Evolutionary conservation across 2,329 filamentous ascomycete species (phyloP), one percentile per base, ranked within the genome.

Genomic region (Botryosphaeria agaves): DNA sequence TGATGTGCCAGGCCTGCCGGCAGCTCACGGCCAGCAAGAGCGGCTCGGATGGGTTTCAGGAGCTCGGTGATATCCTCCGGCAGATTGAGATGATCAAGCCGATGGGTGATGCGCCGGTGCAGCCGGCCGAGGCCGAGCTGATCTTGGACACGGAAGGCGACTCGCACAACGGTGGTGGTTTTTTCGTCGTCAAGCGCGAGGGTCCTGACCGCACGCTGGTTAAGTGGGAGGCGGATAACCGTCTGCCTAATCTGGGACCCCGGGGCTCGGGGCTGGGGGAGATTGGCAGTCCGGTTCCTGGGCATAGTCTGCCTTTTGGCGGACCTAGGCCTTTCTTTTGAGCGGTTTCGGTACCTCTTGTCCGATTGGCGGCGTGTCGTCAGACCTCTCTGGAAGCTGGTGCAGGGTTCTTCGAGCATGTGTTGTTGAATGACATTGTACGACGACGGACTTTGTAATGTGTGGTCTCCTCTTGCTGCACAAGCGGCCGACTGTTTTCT

Each of bases 121-220:
- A 39, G 51, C 72, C 61, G 45, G 64, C 62, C 16, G 85, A 94
- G 44, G 64, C 95, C 42, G 64, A 87, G 23, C 73, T 80, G 34
- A 76, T 91, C 34, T 89, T 81, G 50, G 87, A 95, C 44, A 93
- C 87, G 1, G 82, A 93, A 49, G 89, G 89, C 34, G 91, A 78
- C 43, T 49, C 61, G 2, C 72, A 76, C 35, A 95, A 95, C 44
- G 89, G 89, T 27, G 87, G 87, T 26, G 89, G 89, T n/a, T 76
- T 69, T 16, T 91, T 98, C 46, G 72, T 79, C 19, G 64, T 79
- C 38, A 68, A 66, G 36, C 62, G 65, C 23, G 66, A 71, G 29
- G 59, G 53, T 35, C 19, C 32, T 26, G 46, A 46, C 5, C 42
- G 41, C 11, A 46, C 56, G 23, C 48, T 52, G 3, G 57, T 64